Evolutionary conservation across 306 rosid species (phyloP).

Genomic region (Carpinus fangiana): DNA sequence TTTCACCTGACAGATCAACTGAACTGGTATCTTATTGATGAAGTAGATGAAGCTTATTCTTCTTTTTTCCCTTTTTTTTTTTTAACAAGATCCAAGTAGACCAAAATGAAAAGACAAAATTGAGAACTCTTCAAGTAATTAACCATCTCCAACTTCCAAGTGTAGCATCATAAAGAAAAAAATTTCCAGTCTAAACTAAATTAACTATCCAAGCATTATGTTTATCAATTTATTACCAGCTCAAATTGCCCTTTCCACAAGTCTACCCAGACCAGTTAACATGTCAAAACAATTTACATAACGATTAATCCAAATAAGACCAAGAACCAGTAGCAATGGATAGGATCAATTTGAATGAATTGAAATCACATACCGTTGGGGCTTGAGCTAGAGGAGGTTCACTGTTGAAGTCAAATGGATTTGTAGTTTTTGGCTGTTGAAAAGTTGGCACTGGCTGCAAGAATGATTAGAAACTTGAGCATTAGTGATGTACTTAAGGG

Average conservation of each 20-base stretch:
- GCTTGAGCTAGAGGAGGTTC: constrained; percentile 57
- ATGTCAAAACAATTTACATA: background rate
- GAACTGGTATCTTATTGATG: background rate
- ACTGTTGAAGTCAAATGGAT: constrained; percentile 75
- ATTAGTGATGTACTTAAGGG: constrained; percentile 21
- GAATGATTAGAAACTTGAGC: constrained; percentile 32
- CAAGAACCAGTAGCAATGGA: constrained; percentile 20
- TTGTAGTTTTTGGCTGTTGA: constrained; percentile 61
- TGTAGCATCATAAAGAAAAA: background rate
- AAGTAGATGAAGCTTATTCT: background rate
- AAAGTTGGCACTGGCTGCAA: constrained; percentile 61
- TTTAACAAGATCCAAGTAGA: background rate
- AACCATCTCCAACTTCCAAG: background rate
- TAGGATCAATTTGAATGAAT: constrained; percentile 12
- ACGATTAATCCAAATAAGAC: background rate
- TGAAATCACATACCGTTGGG: constrained; percentile 53
- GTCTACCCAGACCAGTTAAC: background rate
- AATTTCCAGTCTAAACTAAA: background rate
- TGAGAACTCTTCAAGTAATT: background rate
- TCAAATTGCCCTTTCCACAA: background rate
- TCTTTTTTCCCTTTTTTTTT: background rate
- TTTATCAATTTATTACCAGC: background rate
- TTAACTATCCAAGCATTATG: background rate
- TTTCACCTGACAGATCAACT: background rate
- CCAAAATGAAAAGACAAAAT: background rate